These are phyloP conservation scores for Dipodascus geniculatus DNA, from an alignment of 805 yeast species.

Conservation along the genomic window DNA sequence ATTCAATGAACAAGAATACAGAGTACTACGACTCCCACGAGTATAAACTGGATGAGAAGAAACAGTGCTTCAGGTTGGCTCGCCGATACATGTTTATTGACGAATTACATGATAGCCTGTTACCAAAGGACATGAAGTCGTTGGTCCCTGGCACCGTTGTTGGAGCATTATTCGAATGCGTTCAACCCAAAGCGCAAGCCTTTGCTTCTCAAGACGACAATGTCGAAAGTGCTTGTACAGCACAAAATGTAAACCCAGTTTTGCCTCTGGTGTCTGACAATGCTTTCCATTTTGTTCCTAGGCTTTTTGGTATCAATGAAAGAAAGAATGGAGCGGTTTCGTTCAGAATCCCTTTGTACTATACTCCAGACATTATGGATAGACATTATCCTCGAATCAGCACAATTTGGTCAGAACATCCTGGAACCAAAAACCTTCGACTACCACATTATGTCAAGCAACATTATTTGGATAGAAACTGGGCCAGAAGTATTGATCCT, in stretches of 20 bases:
- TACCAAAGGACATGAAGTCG: background rate
- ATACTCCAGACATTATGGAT: background rate
- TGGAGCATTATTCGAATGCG: background rate
- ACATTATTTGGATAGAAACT: background rate
- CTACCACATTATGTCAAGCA: background rate
- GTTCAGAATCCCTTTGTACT: background rate
- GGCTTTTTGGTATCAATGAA: background rate
- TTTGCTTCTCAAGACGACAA: background rate
- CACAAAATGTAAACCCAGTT: background rate
- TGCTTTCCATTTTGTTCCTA: background rate
- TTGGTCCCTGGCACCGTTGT: background rate
- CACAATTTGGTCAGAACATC: background rate
- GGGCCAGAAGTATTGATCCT: background rate
- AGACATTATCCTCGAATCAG: background rate
- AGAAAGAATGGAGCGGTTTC: background rate
- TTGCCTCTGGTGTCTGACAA: background rate
- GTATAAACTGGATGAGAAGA: background rate
- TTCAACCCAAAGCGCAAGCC: background rate
- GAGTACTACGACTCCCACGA: background rate
- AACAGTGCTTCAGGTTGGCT: background rate
- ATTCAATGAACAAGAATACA: background rate
- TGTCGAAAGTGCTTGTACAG: background rate
- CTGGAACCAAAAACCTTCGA: background rate
- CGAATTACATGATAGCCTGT: background rate
- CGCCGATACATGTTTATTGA: background rate